These are phyloP conservation scores for Penicillium odoratum DNA, from an alignment of 495 filamentous ascomycete genomes.

Conservation along the genomic window DNA sequence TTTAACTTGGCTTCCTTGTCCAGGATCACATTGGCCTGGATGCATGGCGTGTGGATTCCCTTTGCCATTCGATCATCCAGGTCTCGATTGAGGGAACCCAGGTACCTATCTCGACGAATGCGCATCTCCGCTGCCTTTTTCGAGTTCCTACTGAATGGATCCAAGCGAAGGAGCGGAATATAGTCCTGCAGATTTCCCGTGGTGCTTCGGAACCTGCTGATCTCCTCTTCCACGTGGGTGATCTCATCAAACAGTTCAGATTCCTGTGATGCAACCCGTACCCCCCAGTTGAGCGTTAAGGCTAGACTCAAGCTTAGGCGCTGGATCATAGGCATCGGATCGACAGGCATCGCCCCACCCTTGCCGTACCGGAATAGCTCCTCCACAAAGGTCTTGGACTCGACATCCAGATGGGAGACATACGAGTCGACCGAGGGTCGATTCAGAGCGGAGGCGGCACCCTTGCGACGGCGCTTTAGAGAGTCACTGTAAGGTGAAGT, in stretches of 20 bases:
- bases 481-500: slow-evolving; percentile 63
- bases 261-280: slow-evolving; percentile 56
- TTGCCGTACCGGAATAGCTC: slow-evolving; percentile 59
- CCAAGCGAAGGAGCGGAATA: slow-evolving; percentile 58
- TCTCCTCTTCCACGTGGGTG: slow-evolving; percentile 60
- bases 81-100: slow-evolving; percentile 50
- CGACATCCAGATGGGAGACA: slow-evolving; percentile 58
- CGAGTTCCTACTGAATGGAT: slow-evolving; percentile 53
- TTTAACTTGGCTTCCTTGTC: slow-evolving; percentile 61
- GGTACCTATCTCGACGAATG: slow-evolving; percentile 59
- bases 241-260: slow-evolving; percentile 62
- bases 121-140: slow-evolving; percentile 57
- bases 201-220: slow-evolving; percentile 59
- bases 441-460: slow-evolving; percentile 62
- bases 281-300: slow-evolving; percentile 64
- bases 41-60: slow-evolving; percentile 61
- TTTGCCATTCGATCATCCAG: slow-evolving; percentile 59
- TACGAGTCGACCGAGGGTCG: slow-evolving; percentile 61
- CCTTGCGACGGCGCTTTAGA: slow-evolving; percentile 63
- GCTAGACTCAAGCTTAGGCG: slow-evolving; percentile 56
- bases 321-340: slow-evolving; percentile 63
- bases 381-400: slow-evolving; percentile 58
- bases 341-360: slow-evolving; percentile 50
- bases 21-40: slow-evolving; percentile 63
- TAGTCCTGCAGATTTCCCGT: slow-evolving; percentile 66